Evolutionary conservation across 495 filamentous ascomycete genomes (phyloP), one percentile per base, ranked within the genome.

Genomic region (Podospora anserina): DNA sequence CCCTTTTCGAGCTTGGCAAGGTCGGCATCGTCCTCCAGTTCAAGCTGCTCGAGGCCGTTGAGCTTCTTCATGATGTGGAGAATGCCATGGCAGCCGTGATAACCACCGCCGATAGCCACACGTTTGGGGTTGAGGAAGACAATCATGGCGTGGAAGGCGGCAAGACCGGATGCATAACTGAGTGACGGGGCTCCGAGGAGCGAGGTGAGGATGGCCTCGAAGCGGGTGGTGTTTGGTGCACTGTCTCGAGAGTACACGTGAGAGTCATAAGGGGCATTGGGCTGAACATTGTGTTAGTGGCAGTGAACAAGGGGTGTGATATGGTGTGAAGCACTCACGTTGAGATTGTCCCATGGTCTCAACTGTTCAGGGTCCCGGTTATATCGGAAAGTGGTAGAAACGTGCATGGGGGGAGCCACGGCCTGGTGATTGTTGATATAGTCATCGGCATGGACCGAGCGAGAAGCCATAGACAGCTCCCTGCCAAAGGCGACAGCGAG

Each of bases 1-100:
- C 94, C 95, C 1, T 82, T 75, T 16, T 84, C 79, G 9, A 94
- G 83, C 19, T 84, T 66, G 30, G 68, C 76, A 5, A 80, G 76
- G 68, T 78, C 80, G 28, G 69, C 66, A 16, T 75, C 75, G 57
- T 69, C 77, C 72, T 90, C 83, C 13, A 95, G 83, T 2, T 82
- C 78, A 13, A 97, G 81, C 60, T 88, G 84, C 68, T 88, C 75
- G 20, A 93, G 84, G 0, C 89, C 89, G 23, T 87, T 91, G 19
- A 97, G 84, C 68, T 89, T 89, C 67, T 82, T 73, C 66, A 94
- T 83, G 61, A 99, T 77, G 6, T 76, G 76, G 65, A 97, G 85
- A 20, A 96, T 89, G 66, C 90, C 92, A 79, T 96, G 93, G 79
- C 91, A 94, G 72, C 95, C 95, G 81, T 99, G 95, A 79, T 99